Evolutionary conservation across 1,284 basidiomycete genomes (phyloP).

Genomic region (Exobasidium rhododendri): DNA sequence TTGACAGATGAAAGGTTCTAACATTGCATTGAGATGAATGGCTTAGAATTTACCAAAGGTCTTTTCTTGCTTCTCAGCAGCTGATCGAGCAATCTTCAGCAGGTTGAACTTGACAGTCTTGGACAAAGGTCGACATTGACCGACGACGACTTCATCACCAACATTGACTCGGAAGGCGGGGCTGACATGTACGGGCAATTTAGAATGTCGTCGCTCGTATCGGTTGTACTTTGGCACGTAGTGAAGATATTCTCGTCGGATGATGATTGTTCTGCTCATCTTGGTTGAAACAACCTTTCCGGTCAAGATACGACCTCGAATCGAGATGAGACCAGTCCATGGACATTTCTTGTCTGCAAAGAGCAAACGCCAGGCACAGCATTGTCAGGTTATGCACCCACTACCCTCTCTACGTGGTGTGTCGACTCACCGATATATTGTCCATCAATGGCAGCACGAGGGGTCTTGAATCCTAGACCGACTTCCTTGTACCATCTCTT

Average conservation of each 20-base stretch:
- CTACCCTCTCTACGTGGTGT: slow-evolving; percentile 1
- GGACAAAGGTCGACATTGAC: slow-evolving; percentile 95
- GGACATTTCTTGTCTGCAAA: slow-evolving; percentile 96
- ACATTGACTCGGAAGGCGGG: slow-evolving; percentile 84
- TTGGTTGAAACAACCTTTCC: slow-evolving; percentile 97
- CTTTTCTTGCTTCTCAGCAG: slow-evolving; percentile 14
- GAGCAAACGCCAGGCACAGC: background rate
- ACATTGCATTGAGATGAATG: background rate
- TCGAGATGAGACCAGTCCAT: slow-evolving; percentile 74
- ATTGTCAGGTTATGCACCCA: background rate
- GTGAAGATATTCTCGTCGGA: slow-evolving; percentile 93
- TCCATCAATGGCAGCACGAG: slow-evolving; percentile 89
- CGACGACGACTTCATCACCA: slow-evolving; percentile 92
- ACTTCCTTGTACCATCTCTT: slow-evolving; percentile 91
- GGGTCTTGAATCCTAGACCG: slow-evolving; percentile 65
- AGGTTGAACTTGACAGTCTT: slow-evolving; percentile 99
- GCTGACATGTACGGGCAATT: slow-evolving; percentile 92
- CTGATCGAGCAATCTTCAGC: slow-evolving; percentile 66
- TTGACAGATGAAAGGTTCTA: background rate
- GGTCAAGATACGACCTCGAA: slow-evolving; percentile 97
- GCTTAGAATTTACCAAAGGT: slow-evolving; percentile 13
- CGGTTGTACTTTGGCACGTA: slow-evolving; percentile 94
- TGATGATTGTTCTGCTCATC: slow-evolving; percentile 98
- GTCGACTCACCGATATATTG: slow-evolving; percentile 74
- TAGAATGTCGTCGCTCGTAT: slow-evolving; percentile 73